Conservation (phyloP, 306 rosid genomes). For the Gynostemma pentaphyllum region DNA sequence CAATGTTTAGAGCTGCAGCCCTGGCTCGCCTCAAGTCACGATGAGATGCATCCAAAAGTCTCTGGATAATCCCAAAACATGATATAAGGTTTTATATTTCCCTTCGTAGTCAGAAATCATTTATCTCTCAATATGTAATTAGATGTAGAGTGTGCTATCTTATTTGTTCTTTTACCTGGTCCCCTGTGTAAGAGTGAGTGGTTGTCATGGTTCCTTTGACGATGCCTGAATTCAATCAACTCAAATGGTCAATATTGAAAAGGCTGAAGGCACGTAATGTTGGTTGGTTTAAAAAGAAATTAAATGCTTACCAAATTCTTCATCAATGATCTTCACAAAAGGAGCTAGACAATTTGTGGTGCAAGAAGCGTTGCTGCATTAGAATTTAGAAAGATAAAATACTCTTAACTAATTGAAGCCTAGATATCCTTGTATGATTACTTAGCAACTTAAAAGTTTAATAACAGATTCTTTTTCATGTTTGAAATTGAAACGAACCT, state of each 20-base stretch:
- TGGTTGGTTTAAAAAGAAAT: not conserved
- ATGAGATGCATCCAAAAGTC: conserved; percentile 97
- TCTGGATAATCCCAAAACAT: conserved; percentile 29
- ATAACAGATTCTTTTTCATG: not conserved
- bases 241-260: not conserved
- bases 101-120: not conserved
- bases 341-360: conserved; percentile 98
- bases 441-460: not conserved
- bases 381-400: conserved; percentile 2
- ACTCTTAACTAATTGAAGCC: not conserved
- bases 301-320: conserved; percentile 63
- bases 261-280: no score
- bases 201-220: conserved; percentile 99
- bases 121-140: no score
- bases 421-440: not conserved
- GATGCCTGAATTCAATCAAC: conserved; percentile 43
- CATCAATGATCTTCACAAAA: conserved; percentile 83
- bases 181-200: conserved; percentile 98
- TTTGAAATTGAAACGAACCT: conserved; percentile 33
- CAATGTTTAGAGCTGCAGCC: conserved; percentile 96
- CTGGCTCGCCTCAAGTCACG: conserved; percentile 91
- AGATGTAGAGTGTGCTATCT: no score
- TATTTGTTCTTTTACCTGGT: conserved; percentile 44
- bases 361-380: conserved; percentile 90
- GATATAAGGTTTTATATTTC: not conserved